phyloP scores from a whole-genome alignment of 139 green algal species.

The Closterium sp. region DNA sequence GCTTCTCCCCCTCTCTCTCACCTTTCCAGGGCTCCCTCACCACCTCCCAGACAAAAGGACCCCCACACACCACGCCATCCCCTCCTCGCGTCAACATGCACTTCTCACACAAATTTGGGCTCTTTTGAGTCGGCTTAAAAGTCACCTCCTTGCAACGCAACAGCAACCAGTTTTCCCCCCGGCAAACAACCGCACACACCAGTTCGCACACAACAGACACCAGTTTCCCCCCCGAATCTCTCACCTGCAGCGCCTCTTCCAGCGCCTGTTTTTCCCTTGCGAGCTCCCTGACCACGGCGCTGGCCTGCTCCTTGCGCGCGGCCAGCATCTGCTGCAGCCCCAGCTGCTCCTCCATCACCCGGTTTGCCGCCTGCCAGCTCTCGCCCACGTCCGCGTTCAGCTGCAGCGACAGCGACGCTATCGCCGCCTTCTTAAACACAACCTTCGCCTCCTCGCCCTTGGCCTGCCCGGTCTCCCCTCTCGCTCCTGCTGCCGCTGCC shows the following conservation, averaged over 20 bases:
- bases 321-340: conserved; percentile 32
- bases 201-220: not conserved
- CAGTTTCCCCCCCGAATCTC: not conserved
- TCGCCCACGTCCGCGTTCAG: conserved; percentile 24
- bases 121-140: too few relatives aligned
- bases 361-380: not conserved
- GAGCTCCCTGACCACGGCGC: conserved; percentile 34
- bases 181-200: not conserved
- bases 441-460: conserved; percentile 23
- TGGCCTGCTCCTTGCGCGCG: conserved; percentile 1
- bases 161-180: not conserved
- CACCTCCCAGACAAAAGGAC: not conserved
- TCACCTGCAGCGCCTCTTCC: conserved; percentile 64
- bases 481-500: not conserved
- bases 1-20: not conserved
- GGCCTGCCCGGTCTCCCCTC: not conserved
- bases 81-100: too few relatives aligned
- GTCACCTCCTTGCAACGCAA: too few relatives aligned
- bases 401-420: conserved; percentile 5
- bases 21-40: too few relatives aligned
- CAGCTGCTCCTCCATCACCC: conserved; percentile 27
- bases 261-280: conserved; percentile 66
- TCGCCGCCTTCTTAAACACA: conserved; percentile 4
- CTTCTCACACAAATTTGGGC: too few relatives aligned
- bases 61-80: not conserved